phyloP scores from a whole-genome alignment of 2,329 filamentous ascomycete species.

The Chlorencoelia australis region DNA sequence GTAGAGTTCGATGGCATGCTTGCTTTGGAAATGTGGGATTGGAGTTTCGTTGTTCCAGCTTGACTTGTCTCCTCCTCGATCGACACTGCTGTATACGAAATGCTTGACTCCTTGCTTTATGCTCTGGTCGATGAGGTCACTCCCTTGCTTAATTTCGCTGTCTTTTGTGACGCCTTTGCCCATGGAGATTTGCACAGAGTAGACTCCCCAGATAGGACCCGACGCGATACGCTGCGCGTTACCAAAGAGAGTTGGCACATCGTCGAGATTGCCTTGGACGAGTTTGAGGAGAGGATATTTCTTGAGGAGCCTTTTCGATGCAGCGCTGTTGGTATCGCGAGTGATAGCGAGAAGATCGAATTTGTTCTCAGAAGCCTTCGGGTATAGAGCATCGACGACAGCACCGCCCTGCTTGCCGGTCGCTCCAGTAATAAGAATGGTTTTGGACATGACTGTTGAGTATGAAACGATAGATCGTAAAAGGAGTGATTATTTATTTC shows the following conservation, averaged over 20 bases:
- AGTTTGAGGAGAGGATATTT: background rate
- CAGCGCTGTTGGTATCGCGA: background rate
- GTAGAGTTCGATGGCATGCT: conserved; percentile 52
- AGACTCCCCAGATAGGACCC: background rate
- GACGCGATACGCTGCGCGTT: too few relatives aligned
- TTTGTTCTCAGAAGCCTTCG: background rate
- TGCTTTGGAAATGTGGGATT: conserved; percentile 52
- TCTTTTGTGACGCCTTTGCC: background rate
- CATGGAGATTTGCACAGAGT: too few relatives aligned
- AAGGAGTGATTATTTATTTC: too few relatives aligned
- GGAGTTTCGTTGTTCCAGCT: conserved; percentile 42
- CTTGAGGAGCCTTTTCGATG: background rate
- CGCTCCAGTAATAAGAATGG: conserved; percentile 32
- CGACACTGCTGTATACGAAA: conserved; percentile 55
- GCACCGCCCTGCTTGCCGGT: conserved; percentile 38
- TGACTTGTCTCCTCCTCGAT: conserved; percentile 45
- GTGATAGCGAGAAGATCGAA: conserved; percentile 4
- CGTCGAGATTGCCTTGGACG: background rate
- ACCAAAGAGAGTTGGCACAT: too few relatives aligned
- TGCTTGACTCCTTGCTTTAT: conserved; percentile 44
- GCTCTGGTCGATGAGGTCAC: conserved; percentile 45
- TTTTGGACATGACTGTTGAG: background rate
- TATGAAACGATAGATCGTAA: too few relatives aligned
- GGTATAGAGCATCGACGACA: conserved; percentile 32
- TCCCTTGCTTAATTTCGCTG: conserved; percentile 48